phyloP scores from a whole-genome alignment of 441 rosid genomes.

The Croton setiger region DNA sequence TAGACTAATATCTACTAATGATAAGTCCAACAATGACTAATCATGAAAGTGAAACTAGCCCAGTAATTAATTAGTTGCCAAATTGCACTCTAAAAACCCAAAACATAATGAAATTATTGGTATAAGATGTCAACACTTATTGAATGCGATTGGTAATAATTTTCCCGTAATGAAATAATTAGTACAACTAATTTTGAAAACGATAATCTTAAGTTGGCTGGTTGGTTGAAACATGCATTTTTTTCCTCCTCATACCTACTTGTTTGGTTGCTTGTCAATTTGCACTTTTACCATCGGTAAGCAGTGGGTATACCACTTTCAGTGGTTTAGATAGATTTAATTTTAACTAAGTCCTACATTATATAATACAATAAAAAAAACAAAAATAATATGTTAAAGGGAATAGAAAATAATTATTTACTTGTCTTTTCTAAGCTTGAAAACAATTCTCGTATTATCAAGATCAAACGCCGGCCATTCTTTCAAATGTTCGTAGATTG shows the following conservation, averaged over 20 bases:
- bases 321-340: not conserved
- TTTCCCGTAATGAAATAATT: not conserved
- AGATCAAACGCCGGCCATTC: slow-evolving; percentile 79
- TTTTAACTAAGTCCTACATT: not conserved
- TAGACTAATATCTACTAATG: no score
- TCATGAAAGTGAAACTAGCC: no score
- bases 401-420: slow-evolving; percentile 9
- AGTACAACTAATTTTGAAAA: not conserved
- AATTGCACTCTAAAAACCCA: no score
- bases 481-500: slow-evolving; percentile 61
- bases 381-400: no score
- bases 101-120: not conserved
- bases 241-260: not conserved
- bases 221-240: not conserved
- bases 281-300: no score
- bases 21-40: no score
- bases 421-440: slow-evolving; percentile 88
- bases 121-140: not conserved
- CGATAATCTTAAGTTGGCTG: not conserved
- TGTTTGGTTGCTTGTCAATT: slow-evolving; percentile 12
- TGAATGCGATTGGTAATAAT: not conserved
- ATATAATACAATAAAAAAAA: not conserved
- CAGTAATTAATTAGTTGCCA: no score
- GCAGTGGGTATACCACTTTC: not conserved
- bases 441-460: slow-evolving; percentile 70